Evolutionary conservation across 2,329 filamentous ascomycete genomes (phyloP).

Genomic region (Coniella vitis): DNA sequence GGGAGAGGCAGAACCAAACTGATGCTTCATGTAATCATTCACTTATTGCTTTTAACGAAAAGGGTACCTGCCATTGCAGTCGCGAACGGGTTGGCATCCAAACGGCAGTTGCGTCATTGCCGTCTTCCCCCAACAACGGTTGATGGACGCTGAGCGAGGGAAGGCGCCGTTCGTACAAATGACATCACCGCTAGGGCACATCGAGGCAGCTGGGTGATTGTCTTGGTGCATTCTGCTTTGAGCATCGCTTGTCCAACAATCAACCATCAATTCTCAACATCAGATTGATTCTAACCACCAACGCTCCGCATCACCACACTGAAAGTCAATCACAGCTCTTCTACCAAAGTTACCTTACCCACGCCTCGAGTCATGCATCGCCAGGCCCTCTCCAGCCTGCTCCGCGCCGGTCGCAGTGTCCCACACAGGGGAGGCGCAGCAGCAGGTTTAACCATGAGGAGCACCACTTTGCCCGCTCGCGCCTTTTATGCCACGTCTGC

Average conservation of each 20-base stretch:
- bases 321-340: neutral
- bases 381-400: conserved; percentile 5
- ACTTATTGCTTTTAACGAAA: neutral
- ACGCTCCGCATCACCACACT: neutral
- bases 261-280: too few species aligned
- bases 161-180: conserved; percentile 3
- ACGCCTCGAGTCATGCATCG: conserved; percentile 13
- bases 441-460: neutral
- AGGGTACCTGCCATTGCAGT: neutral
- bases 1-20: too few species aligned
- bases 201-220: neutral
- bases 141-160: neutral
- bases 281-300: too few species aligned
- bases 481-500: conserved; percentile 17
- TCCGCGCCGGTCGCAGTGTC: conserved; percentile 5
- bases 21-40: too few species aligned
- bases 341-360: conserved; percentile 6
- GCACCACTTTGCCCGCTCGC: too few species aligned
- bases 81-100: neutral
- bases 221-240: neutral
- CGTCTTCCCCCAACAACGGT: neutral
- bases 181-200: conserved; percentile 15
- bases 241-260: too few species aligned
- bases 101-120: conserved; percentile 12
- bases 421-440: neutral